These are phyloP conservation scores for Candida nemodendra DNA, from an alignment of 805 yeast genomes.

Conservation along the genomic window DNA sequence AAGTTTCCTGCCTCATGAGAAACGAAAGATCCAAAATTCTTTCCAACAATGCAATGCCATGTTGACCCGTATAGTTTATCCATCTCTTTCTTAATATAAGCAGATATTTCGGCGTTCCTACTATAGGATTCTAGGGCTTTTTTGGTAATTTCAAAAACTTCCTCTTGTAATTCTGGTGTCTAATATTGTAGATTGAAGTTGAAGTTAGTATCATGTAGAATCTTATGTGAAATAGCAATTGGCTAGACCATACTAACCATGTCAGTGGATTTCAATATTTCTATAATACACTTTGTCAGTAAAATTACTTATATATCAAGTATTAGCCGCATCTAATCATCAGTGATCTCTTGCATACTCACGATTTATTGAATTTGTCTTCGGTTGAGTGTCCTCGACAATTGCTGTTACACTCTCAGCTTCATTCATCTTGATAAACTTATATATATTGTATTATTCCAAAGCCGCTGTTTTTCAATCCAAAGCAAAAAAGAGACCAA, in stretches of 20 bases:
- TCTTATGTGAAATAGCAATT: too few species aligned
- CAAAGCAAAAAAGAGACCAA: too few species aligned
- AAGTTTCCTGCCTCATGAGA: constrained; percentile 74
- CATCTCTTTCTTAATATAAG: constrained; percentile 58
- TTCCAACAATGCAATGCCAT: constrained; percentile 84
- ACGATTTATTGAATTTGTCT: constrained; percentile 9
- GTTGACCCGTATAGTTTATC: constrained; percentile 65
- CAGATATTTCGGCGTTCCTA: constrained; percentile 63
- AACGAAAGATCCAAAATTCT: constrained; percentile 74
- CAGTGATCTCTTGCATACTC: constrained; percentile 3
- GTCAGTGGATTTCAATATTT: constrained; percentile 26
- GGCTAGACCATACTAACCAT: too few species aligned
- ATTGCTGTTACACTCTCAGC: background rate
- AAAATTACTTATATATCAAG: too few species aligned
- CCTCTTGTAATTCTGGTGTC: constrained; percentile 51
- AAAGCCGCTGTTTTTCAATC: too few species aligned
- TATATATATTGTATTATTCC: too few species aligned
- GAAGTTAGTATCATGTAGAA: background rate
- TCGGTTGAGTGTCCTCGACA: background rate
- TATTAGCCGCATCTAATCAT: too few species aligned
- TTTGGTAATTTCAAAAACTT: constrained; percentile 46
- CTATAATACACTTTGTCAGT: constrained; percentile 13
- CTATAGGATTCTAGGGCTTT: constrained; percentile 43
- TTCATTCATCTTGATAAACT: constrained; percentile 2
- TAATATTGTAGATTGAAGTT: constrained; percentile 14